Evolutionary conservation across 2,329 filamentous ascomycete genomes (phyloP), one percentile per base, ranked within the genome.

Genomic region (Fusarium burgessii): DNA sequence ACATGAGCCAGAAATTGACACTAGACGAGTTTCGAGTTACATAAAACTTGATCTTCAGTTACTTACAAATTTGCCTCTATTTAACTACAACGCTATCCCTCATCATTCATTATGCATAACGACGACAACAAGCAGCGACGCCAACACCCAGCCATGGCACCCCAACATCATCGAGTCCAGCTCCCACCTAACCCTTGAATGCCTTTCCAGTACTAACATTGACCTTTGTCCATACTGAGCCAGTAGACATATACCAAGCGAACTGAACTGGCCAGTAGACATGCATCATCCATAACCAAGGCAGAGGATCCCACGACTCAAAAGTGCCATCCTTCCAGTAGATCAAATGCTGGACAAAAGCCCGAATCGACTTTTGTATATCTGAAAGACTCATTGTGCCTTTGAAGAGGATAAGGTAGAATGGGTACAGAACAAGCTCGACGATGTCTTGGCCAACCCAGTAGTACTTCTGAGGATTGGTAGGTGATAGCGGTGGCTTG

Each of bases 391-490:
- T 65, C 2, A 76, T 70, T 3, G 80, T 75, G 3, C 74, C 60
- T 2, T 61, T 15, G 20, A 77, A 57, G 1, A 80, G 42, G 6
- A 70, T 55, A 0, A 84, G 70, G 1, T 87, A 66, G 0, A 87
- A 32, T 0, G 77, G 88, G 1, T 85, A 77, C 1, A 90, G 38
- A 1, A 90, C 75, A 3, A 85, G 79, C 3, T 84, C 82, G 2
- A 90, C 80, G 0, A 93, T 58, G 61, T 93, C 91, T 68, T 93
- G 90, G 0, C 87, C 89, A n/a, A 90, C 76, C 91, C 91, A 93
- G 78, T 91, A 92, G 67, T 84, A 81, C 15, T 74, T 71, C 43
- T 58, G 70, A 58, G 77, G 62, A 42, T 64, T 62, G 5, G 29
- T 68, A 8, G 77, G 79, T 29, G 70, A 69, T 9, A 72, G 29